Conservation (phyloP, 371 early-diverging fungal species). For the Mucor saturninus region DNA sequence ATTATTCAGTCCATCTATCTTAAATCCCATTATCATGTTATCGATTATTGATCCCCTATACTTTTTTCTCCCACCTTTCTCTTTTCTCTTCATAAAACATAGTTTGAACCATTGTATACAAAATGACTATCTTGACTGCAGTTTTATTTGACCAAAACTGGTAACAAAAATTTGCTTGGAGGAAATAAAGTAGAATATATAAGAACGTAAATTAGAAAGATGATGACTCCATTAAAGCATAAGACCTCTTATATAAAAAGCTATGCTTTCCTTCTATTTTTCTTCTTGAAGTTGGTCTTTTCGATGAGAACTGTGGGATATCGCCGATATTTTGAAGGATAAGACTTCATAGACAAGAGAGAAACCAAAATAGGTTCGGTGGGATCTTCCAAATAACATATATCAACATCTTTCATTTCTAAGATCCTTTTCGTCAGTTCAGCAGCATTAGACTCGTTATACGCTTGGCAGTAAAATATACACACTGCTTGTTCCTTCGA, state of each 20-base stretch:
- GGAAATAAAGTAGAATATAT: constrained; percentile 24
- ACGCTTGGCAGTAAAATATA: constrained; percentile 27
- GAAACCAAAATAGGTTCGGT: constrained; percentile 19
- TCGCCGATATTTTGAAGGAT: constrained; percentile 21
- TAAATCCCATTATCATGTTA: constrained; percentile 21
- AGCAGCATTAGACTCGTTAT: constrained; percentile 26
- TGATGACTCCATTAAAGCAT: constrained; percentile 20
- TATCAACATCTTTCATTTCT: constrained; percentile 15
- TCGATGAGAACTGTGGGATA: constrained; percentile 22
- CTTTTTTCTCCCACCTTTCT: constrained; percentile 17
- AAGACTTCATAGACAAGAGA: constrained; percentile 18
- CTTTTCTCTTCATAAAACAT: constrained; percentile 23
- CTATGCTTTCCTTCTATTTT: constrained; percentile 17
- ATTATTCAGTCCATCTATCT: constrained; percentile 23
- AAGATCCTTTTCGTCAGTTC: constrained; percentile 23
- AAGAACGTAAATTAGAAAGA: constrained; percentile 23
- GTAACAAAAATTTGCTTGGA: constrained; percentile 22
- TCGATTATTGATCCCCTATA: constrained; percentile 24
- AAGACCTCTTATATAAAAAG: constrained; percentile 20
- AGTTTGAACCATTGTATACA: constrained; percentile 22
- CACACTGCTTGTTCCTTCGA: constrained; percentile 25
- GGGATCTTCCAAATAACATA: constrained; percentile 24
- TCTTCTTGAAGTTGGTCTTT: constrained; percentile 21
- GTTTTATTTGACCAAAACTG: constrained; percentile 22
- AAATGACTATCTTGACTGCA: constrained; percentile 26